phyloP scores from a whole-genome alignment of 257 asterid genomes.

The Penstemon eatonii region DNA sequence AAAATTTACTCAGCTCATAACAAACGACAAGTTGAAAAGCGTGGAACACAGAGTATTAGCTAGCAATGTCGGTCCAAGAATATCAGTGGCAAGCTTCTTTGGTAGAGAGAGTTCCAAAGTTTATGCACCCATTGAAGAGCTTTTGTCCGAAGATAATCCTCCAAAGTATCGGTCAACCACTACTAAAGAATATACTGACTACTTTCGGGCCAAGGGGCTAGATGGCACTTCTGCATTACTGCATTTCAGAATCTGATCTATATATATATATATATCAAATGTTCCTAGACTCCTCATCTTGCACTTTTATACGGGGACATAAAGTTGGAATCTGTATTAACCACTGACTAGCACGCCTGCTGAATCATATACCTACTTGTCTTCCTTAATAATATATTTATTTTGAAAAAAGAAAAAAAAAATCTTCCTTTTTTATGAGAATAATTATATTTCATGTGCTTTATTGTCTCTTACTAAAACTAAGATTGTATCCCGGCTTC shows the following conservation, averaged over 20 bases:
- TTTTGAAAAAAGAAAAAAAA: no score
- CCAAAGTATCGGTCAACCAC: slow-evolving; percentile 39
- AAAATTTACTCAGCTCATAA: neutral
- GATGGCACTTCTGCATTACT: slow-evolving; percentile 40
- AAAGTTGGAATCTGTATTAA: no score
- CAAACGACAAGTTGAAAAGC: slow-evolving; percentile 26
- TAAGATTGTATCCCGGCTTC: no score
- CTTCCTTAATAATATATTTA: no score
- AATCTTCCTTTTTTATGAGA: no score
- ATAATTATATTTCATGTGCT: no score
- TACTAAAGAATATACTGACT: slow-evolving; percentile 26
- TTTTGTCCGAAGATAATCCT: slow-evolving; percentile 40
- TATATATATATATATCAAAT: no score
- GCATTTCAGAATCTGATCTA: slow-evolving; percentile 29
- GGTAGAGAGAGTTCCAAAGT: slow-evolving; percentile 24
- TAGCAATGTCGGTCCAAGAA: slow-evolving; percentile 35
- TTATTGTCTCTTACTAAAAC: no score
- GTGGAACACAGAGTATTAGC: slow-evolving; percentile 34
- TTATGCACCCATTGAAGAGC: slow-evolving; percentile 43
- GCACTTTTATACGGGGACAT: no score
- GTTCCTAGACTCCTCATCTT: no score
- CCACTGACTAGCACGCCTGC: no score
- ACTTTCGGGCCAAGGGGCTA: slow-evolving; percentile 34
- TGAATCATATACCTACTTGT: no score
- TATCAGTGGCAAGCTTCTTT: slow-evolving; percentile 51